Conservation (phyloP, 2,329 filamentous ascomycete species). For the Hypoxylon sp. region DNA sequence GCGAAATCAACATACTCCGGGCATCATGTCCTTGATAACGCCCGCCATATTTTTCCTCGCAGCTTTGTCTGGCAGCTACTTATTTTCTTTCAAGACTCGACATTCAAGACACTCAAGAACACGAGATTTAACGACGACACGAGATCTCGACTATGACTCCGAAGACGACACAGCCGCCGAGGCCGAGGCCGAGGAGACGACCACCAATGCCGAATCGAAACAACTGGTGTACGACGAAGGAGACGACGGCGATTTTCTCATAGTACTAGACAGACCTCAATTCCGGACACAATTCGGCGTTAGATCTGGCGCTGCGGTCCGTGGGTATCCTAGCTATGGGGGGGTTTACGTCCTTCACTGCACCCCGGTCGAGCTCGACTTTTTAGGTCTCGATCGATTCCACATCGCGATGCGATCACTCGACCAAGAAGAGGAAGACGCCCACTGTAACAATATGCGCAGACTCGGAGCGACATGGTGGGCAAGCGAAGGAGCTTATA, state of each 20-base stretch:
- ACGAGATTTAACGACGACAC: conserved; percentile 27
- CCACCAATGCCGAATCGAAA: conserved; percentile 21
- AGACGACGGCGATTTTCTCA: conserved; percentile 38
- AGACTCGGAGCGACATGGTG: conserved; percentile 43
- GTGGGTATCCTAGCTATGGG: conserved; percentile 40
- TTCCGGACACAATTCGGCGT: conserved; percentile 42
- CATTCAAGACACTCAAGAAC: conserved; percentile 28
- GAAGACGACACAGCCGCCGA: conserved; percentile 24
- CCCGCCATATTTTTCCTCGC: conserved; percentile 42
- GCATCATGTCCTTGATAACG: conserved; percentile 44
- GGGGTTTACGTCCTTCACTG: conserved; percentile 40
- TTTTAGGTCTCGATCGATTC: conserved; percentile 40
- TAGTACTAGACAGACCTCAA: conserved; percentile 36
- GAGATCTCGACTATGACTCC: conserved; percentile 31
- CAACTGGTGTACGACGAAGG: conserved; percentile 40
- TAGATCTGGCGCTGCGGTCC: conserved; percentile 38
- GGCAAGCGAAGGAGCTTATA: conserved; percentile 40
- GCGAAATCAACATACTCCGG: conserved; percentile 37
- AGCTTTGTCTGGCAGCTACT: conserved; percentile 42
- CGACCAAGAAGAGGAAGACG: conserved; percentile 38
- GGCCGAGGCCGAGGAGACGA: conserved; percentile 13
- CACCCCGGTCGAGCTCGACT: conserved; percentile 41
- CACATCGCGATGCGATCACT: conserved; percentile 41
- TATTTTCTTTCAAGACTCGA: conserved; percentile 37
- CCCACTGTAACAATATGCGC: conserved; percentile 40